These are phyloP conservation scores for Cerioporus squamosus DNA, from an alignment of 1,284 basidiomycete species.

Conservation along the genomic window DNA sequence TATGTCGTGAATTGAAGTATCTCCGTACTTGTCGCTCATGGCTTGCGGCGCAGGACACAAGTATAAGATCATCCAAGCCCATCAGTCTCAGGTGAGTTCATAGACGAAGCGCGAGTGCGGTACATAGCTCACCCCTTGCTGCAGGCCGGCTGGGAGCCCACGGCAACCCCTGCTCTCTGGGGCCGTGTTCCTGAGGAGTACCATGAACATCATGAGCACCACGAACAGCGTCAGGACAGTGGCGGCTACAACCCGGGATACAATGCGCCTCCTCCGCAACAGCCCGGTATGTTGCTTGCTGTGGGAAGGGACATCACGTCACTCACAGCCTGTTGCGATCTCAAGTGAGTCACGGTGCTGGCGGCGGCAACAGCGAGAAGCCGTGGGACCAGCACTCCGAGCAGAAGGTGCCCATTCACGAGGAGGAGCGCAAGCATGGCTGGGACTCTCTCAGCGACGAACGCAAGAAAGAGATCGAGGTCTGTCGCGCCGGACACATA, in stretches of 20 bases:
- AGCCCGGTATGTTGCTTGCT: conserved; percentile 1
- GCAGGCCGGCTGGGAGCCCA: conserved; percentile 69
- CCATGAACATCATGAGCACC: conserved; percentile 28
- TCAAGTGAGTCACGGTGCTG: conserved; percentile 1
- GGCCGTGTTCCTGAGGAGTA: conserved; percentile 50
- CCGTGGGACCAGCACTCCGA: conserved; percentile 35
- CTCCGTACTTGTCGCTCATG: background rate
- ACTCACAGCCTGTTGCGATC: background rate
- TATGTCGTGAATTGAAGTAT: conserved; percentile 22
- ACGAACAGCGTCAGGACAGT: conserved; percentile 33
- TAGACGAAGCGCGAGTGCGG: no score
- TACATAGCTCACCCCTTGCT: background rate
- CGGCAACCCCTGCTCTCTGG: conserved; percentile 69
- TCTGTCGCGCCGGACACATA: conserved; percentile 30
- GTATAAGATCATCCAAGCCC: conserved; percentile 75
- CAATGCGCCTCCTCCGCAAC: conserved; percentile 18
- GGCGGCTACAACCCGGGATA: conserved; percentile 22
- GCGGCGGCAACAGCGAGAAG: conserved; percentile 18
- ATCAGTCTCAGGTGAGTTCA: conserved; percentile 60
- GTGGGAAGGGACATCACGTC: no score
- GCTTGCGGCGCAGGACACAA: conserved; percentile 45
- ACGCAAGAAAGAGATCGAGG: conserved; percentile 64
- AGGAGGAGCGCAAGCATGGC: conserved; percentile 56
- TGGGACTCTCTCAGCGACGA: conserved; percentile 61
- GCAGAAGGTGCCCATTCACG: conserved; percentile 42